Conservation (phyloP, 2,329 filamentous ascomycete species). For the Emmonsia crescens region DNA sequence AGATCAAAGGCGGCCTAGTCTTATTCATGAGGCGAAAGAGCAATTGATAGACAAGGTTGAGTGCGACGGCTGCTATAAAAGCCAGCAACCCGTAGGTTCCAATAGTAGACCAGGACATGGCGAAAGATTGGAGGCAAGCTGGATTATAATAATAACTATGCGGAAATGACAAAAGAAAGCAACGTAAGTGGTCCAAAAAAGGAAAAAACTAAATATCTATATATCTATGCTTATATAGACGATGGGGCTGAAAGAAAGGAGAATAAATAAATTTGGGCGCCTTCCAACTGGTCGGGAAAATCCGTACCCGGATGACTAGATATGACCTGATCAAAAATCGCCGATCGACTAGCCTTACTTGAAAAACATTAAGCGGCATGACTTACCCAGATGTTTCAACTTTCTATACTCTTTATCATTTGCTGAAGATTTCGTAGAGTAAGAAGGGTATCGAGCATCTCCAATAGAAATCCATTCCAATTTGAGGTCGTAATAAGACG, state of each 20-base stretch:
- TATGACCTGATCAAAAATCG: neutral
- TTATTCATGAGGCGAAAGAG: constrained; percentile 52
- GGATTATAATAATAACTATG: neutral
- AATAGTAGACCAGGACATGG: neutral
- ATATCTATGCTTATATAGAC: neutral
- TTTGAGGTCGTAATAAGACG: neutral
- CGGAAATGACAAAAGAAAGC: neutral
- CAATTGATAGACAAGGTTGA: constrained; percentile 69
- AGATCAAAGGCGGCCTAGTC: constrained; percentile 56
- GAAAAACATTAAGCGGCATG: neutral
- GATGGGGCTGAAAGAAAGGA: neutral
- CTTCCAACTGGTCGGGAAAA: neutral
- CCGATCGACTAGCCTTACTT: neutral
- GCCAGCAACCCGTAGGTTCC: neutral
- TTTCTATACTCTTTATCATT: too few relatives aligned
- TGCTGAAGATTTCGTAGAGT: too few relatives aligned
- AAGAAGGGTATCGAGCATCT: neutral
- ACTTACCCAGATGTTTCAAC: neutral
- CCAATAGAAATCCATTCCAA: neutral
- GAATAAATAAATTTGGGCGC: neutral
- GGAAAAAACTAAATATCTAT: neutral
- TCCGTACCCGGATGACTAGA: neutral
- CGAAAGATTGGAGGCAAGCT: neutral
- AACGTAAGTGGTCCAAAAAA: neutral
- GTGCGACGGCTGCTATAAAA: constrained; percentile 37